These are phyloP conservation scores for Novymonas esmeraldas DNA, from an alignment of 208 protist genomes.

Conservation along the genomic window DNA sequence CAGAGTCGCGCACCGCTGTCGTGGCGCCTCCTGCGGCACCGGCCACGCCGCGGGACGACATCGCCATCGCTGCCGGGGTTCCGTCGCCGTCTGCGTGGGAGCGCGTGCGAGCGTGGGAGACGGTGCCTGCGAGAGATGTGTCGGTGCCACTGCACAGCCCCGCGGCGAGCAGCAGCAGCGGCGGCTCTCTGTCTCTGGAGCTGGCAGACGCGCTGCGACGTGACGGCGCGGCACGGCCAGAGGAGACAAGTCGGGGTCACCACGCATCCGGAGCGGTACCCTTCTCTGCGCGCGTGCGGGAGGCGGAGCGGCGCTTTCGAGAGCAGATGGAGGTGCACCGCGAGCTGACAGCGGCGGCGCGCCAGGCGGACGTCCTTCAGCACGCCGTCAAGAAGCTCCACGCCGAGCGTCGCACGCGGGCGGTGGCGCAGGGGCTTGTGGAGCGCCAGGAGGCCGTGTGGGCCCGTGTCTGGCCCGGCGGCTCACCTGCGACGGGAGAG, in stretches of 20 bases:
- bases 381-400: constrained; percentile 31
- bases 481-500: not conserved
- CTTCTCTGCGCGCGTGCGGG: constrained; percentile 39
- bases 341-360: constrained; percentile 36
- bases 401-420: constrained; percentile 44
- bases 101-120: constrained; percentile 26
- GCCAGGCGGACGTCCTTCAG: constrained; percentile 33
- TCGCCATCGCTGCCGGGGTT: not conserved
- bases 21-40: too few species aligned
- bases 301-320: constrained; percentile 55
- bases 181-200: not conserved
- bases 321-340: constrained; percentile 76
- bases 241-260: too few species aligned
- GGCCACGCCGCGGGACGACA: too few species aligned
- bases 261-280: constrained; percentile 24
- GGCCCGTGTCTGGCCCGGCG: constrained; percentile 29
- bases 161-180: too few species aligned
- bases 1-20: too few species aligned
- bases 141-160: too few species aligned
- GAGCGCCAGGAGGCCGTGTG: constrained; percentile 28
- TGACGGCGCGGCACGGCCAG: too few species aligned
- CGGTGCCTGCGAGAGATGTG: not conserved
- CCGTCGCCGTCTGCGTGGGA: constrained; percentile 21
- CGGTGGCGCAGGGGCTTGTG: constrained; percentile 26
- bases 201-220: not conserved